Conservation (phyloP, 345 rosid species). For the Erucastrum elatum region DNA sequence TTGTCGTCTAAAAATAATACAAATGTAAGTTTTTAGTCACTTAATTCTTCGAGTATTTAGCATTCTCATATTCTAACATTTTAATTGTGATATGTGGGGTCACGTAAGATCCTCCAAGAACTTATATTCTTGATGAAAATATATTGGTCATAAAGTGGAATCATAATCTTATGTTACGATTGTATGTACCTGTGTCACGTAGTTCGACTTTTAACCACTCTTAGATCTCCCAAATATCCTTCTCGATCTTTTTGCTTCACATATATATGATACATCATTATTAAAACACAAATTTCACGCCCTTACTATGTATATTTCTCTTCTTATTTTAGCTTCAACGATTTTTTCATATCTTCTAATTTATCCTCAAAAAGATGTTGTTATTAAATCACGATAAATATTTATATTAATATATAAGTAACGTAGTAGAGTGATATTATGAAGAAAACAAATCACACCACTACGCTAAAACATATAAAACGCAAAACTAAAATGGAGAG, state of each 20-base stretch:
- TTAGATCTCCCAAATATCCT: slow-evolving; percentile 43
- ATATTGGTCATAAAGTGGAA: slow-evolving; percentile 52
- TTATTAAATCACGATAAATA: background rate
- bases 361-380: background rate
- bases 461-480: background rate
- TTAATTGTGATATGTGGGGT: slow-evolving; percentile 28
- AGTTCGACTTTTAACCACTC: slow-evolving; percentile 54
- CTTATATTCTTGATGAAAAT: slow-evolving; percentile 23
- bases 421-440: background rate
- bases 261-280: slow-evolving; percentile 18
- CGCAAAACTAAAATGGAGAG: background rate
- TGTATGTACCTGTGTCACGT: slow-evolving; percentile 48
- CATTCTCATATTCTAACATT: background rate
- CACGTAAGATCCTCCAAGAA: slow-evolving; percentile 28
- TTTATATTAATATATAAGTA: background rate
- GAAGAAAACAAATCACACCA: background rate
- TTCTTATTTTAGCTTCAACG: background rate
- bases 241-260: slow-evolving; percentile 34
- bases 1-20: background rate
- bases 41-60: background rate
- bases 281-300: background rate
- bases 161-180: slow-evolving; percentile 53
- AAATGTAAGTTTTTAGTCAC: background rate
- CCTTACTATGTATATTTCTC: background rate
- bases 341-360: background rate